A percentile compares a stretch with the other conserved stretches of the same genome.
These are phyloP conservation scores for Aschersonia sp. DNA, from an alignment of 2,329 filamentous ascomycete genomes.

Conservation along the genomic window DNA sequence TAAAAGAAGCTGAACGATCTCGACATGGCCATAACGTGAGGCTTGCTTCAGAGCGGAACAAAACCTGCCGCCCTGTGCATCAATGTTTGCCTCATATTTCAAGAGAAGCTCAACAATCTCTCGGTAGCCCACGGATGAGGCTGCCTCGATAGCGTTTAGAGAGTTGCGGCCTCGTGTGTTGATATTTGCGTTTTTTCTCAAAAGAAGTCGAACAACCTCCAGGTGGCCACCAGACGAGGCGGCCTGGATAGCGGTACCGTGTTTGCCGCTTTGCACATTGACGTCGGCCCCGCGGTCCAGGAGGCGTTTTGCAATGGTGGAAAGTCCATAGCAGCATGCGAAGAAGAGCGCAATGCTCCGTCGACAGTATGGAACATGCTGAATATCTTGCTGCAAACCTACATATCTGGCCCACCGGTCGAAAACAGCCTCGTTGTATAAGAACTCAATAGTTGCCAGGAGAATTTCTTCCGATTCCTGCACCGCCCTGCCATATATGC, in stretches of 20 bases:
- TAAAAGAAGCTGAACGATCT: not conserved
- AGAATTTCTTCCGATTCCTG: too few relatives aligned
- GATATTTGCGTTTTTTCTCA: not conserved
- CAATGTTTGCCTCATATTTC: not conserved
- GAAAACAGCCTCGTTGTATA: too few relatives aligned
- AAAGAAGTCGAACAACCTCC: not conserved
- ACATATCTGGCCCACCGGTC: too few relatives aligned
- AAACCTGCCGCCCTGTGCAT: not conserved
- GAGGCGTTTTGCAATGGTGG: too few relatives aligned
- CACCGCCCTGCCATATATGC: too few relatives aligned
- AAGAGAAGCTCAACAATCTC: not conserved
- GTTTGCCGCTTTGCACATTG: not conserved
- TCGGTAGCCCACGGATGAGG: not conserved
- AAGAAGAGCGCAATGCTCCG: too few relatives aligned
- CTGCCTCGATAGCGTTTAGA: not conserved
- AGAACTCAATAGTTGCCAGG: too few relatives aligned
- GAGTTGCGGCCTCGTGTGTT: not conserved
- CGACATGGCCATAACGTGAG: not conserved
- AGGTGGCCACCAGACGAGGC: not conserved
- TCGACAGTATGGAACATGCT: too few relatives aligned
- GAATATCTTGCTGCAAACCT: too few relatives aligned
- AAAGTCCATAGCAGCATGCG: too few relatives aligned
- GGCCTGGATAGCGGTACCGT: not conserved
- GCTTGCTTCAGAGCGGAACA: not conserved
- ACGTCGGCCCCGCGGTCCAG: not conserved